Percentiles rank a stretch among this genome's conserved stretches.
phyloP scores from a whole-genome alignment of 257 asterid species.

The Gardenia jasminoides region DNA sequence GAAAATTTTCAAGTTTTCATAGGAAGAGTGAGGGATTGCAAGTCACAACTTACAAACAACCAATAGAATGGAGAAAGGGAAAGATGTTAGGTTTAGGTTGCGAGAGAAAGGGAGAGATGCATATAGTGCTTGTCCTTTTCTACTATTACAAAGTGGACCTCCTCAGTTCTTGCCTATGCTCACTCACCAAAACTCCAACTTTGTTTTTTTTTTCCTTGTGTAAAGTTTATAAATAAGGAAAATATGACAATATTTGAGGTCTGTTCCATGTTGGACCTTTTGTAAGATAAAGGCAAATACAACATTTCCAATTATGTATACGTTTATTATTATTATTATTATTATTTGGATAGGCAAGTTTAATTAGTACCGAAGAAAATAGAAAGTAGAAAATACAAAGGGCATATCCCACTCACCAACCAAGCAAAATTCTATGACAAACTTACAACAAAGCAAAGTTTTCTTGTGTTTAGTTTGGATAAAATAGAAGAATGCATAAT shows the following conservation, averaged over 20 bases:
- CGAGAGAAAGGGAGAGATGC: slow-evolving; percentile 5
- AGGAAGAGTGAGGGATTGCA: too few species aligned
- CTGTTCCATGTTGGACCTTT: neutral
- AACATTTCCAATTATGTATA: neutral
- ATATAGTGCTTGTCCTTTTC: slow-evolving; percentile 6
- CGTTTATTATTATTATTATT: too few species aligned
- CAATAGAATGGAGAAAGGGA: slow-evolving; percentile 8
- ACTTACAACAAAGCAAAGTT: too few species aligned
- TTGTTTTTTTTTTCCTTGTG: neutral
- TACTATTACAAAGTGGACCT: neutral
- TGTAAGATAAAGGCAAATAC: neutral
- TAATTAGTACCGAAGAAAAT: too few species aligned
- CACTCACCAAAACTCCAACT: neutral
- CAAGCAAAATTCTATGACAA: too few species aligned
- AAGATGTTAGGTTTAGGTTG: neutral
- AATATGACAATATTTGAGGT: neutral
- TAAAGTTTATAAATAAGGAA: neutral
- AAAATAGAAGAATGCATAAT: too few species aligned
- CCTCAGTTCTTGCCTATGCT: neutral
- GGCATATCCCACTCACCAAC: too few species aligned
- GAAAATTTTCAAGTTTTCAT: too few species aligned
- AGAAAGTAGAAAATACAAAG: too few species aligned
- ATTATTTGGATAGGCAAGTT: too few species aligned
- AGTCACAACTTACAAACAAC: slow-evolving; percentile 45
- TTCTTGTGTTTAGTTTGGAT: too few species aligned